These are phyloP conservation scores for Diutina sp. DNA, from an alignment of 1,139 yeast species.

Conservation along the genomic window DNA sequence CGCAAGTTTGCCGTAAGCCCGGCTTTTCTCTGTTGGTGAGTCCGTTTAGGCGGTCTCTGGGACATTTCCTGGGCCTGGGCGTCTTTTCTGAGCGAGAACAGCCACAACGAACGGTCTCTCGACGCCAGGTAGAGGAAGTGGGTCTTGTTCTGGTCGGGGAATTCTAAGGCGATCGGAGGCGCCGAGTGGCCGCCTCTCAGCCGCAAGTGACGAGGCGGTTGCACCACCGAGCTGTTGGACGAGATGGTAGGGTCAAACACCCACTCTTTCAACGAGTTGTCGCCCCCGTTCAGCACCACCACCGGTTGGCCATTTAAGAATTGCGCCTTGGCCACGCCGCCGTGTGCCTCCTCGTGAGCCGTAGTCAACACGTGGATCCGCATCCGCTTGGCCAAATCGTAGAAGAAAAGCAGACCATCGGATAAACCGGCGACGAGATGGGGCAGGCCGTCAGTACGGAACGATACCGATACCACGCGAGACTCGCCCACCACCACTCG, in stretches of 20 bases:
- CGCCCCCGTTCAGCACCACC: conserved; percentile 84
- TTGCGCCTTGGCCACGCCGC: conserved; percentile 68
- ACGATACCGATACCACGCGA: conserved; percentile 60
- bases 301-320: conserved; percentile 91
- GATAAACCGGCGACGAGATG: conserved; percentile 73
- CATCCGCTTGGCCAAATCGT: conserved; percentile 60
- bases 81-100: conserved; percentile 84
- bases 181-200: conserved; percentile 96
- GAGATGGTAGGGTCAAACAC: conserved; percentile 89
- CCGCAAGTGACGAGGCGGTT: conserved; percentile 87
- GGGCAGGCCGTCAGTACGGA: conserved; percentile 84
- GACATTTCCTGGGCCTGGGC: conserved; percentile 94
- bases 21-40: conserved; percentile 35
- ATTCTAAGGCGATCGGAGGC: conserved; percentile 69
- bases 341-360: conserved; percentile 62
- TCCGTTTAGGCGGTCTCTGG: conserved; percentile 48
- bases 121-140: conserved; percentile 85
- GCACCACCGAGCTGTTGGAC: conserved; percentile 49
- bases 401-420: conserved; percentile 76
- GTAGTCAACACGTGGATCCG: conserved; percentile 65
- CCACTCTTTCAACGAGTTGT: conserved; percentile 77
- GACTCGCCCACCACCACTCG: conserved; percentile 33
- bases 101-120: conserved; percentile 79
- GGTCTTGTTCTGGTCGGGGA: conserved; percentile 67
- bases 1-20: conserved; percentile 40